Conservation (phyloP, 345 rosid genomes). For the Dipteronia dyeriana region DNA sequence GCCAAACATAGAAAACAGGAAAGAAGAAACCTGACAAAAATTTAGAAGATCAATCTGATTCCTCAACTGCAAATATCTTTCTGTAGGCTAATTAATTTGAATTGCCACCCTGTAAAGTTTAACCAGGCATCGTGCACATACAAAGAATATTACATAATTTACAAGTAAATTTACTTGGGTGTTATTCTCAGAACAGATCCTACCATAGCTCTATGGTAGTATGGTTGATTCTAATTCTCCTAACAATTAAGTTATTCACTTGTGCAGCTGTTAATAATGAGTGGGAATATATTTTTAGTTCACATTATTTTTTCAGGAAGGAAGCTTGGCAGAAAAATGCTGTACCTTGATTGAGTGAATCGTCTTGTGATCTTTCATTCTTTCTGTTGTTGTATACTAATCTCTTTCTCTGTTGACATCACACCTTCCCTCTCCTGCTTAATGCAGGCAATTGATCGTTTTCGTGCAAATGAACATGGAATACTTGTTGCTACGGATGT, state of each 20-base stretch:
- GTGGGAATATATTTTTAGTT: background rate
- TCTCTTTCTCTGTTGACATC: constrained; percentile 15
- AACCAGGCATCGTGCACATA: background rate
- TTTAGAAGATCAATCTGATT: background rate
- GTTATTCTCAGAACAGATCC: background rate
- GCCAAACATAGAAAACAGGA: background rate
- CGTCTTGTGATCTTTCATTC: background rate
- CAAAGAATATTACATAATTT: background rate
- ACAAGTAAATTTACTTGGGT: background rate
- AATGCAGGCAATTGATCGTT: constrained; percentile 81
- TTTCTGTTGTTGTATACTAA: constrained; percentile 13
- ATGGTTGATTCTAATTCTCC: background rate
- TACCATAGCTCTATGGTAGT: background rate
- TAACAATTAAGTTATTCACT: background rate
- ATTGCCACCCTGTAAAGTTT: background rate
- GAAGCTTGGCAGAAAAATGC: background rate
- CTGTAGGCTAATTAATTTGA: background rate
- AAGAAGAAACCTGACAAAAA: background rate
- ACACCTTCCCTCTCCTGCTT: constrained; percentile 7
- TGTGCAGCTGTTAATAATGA: background rate
- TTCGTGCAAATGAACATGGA: constrained; percentile 76
- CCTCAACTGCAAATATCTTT: background rate
- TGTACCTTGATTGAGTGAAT: background rate
- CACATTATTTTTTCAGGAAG: background rate
- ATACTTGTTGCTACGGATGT: constrained; percentile 94